Percentiles rank a stretch among this genome's conserved stretches.
phyloP scores from a whole-genome alignment of 805 yeast species.

The Torulaspora indica region DNA sequence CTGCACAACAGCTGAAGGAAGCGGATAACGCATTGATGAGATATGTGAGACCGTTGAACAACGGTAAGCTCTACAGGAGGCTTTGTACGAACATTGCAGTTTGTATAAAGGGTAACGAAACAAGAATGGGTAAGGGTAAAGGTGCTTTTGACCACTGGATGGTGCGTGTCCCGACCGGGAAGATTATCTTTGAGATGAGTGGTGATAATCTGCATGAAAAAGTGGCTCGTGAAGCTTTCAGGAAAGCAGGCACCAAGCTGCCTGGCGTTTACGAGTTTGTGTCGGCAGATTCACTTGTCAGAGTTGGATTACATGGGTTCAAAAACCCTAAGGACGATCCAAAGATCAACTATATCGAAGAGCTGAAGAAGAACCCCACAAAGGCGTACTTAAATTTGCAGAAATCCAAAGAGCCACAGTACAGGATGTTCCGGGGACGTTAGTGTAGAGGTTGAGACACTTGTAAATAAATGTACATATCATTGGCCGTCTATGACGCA shows the following conservation, averaged over 20 bases:
- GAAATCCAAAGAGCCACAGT: slow-evolving; percentile 48
- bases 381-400: slow-evolving; percentile 55
- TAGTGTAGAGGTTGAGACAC: slow-evolving; percentile 26
- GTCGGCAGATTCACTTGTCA: slow-evolving; percentile 54
- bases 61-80: slow-evolving; percentile 72
- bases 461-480: slow-evolving; percentile 8
- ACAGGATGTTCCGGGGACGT: slow-evolving; percentile 59
- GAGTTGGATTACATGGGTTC: slow-evolving; percentile 64
- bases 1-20: slow-evolving; percentile 84
- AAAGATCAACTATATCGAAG: slow-evolving; percentile 49
- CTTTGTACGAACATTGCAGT: slow-evolving; percentile 82
- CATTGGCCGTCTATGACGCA: slow-evolving; percentile 50
- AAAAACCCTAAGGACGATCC: slow-evolving; percentile 39
- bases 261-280: slow-evolving; percentile 92
- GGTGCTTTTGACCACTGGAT: slow-evolving; percentile 98
- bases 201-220: slow-evolving; percentile 77
- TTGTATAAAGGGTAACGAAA: slow-evolving; percentile 94
- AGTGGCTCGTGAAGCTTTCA: slow-evolving; percentile 82
- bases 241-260: slow-evolving; percentile 85
- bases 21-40: slow-evolving; percentile 86
- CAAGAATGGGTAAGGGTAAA: slow-evolving; percentile 99
- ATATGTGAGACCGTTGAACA: slow-evolving; percentile 63
- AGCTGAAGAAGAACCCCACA: slow-evolving; percentile 56
- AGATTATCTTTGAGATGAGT: slow-evolving; percentile 77
- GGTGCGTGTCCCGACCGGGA: slow-evolving; percentile 92